Conservation (phyloP, 257 asterid species). For the Scutellaria galericulata region DNA sequence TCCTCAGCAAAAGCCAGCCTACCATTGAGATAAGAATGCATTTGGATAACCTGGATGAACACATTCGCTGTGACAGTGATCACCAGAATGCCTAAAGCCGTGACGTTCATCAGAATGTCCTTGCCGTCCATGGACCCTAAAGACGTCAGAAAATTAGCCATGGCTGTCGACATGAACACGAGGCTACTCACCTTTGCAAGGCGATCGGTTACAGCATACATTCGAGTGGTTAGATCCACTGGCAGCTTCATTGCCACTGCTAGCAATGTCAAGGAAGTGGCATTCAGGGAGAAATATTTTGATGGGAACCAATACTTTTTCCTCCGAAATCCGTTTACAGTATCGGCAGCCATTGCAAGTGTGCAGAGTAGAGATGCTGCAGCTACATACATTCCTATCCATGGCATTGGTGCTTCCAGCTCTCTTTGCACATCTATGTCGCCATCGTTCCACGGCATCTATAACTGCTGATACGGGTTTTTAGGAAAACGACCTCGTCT, state of each 20-base stretch:
- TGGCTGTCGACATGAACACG: constrained; percentile 46
- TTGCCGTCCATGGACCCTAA: constrained; percentile 44
- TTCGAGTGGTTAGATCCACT: constrained; percentile 44
- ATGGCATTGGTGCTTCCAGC: constrained; percentile 45
- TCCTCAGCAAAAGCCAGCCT: constrained; percentile 31
- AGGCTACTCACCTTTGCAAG: constrained; percentile 56
- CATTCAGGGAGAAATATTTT: constrained; percentile 43
- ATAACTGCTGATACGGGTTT: not conserved
- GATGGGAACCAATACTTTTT: constrained; percentile 49
- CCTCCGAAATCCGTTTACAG: constrained; percentile 34
- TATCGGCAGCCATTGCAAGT: constrained; percentile 49
- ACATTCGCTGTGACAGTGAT: constrained; percentile 40
- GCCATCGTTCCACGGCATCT: constrained; percentile 25
- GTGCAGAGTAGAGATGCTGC: constrained; percentile 44
- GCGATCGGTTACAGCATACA: constrained; percentile 42
- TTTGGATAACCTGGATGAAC: constrained; percentile 40
- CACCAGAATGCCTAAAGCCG: constrained; percentile 43
- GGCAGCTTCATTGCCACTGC: constrained; percentile 52
- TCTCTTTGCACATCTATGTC: not conserved
- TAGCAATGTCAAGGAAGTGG: constrained; percentile 40
- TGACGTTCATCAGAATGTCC: constrained; percentile 39
- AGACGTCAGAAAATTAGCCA: constrained; percentile 50
- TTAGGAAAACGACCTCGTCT: too few species aligned
- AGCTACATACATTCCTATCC: constrained; percentile 50
- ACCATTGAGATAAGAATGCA: constrained; percentile 19